These are phyloP conservation scores for Malus orientalis DNA, from an alignment of 306 rosid genomes.

Conservation along the genomic window DNA sequence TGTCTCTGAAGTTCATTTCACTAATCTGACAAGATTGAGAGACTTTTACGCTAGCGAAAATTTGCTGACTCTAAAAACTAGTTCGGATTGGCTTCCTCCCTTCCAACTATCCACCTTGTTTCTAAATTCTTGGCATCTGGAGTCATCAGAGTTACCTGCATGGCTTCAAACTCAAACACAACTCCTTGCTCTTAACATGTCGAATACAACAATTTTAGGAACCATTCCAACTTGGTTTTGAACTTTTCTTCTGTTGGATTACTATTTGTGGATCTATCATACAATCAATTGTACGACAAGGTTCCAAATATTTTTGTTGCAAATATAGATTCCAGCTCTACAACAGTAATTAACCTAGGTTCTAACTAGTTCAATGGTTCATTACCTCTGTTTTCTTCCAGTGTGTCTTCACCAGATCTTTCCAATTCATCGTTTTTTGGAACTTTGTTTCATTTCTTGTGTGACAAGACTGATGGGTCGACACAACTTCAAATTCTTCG, in stretches of 20 bases:
- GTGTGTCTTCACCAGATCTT: background rate
- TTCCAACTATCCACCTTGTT: conserved; percentile 16
- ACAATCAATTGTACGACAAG: conserved; percentile 19
- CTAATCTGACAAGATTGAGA: background rate
- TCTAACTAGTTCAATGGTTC: background rate
- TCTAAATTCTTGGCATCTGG: conserved; percentile 21
- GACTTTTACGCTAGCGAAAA: background rate
- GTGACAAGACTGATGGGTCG: background rate
- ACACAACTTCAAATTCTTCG: background rate
- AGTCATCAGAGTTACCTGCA: conserved; percentile 19
- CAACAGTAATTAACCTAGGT: background rate
- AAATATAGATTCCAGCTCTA: too few species aligned
- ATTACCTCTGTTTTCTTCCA: background rate
- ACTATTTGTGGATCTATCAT: background rate
- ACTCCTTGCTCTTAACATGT: background rate
- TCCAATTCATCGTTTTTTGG: background rate
- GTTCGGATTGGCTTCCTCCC: background rate
- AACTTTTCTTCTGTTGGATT: background rate
- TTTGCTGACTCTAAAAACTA: background rate
- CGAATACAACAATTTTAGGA: background rate
- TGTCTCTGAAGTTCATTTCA: conserved; percentile 3
- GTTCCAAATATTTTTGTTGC: background rate
- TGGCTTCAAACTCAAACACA: conserved; percentile 25
- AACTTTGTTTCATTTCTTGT: background rate
- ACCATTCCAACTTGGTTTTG: conserved; percentile 7